Evolutionary conservation across 257 asterid species (phyloP).

Genomic region (Primulina huaijiensis): DNA sequence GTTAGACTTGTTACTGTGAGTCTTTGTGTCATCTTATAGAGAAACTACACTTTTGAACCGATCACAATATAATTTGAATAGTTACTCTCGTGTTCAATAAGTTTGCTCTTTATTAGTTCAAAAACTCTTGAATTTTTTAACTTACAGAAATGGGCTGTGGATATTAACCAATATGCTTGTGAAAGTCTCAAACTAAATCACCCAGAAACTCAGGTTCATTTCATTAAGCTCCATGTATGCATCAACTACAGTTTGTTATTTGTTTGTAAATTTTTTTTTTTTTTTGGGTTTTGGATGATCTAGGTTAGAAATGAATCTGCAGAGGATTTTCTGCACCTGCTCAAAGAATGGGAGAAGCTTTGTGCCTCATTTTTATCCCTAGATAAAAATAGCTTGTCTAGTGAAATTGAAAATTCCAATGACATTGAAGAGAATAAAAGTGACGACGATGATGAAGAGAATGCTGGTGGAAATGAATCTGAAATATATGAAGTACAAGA

Average conservation of each 20-base stretch:
- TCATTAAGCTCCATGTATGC: background rate
- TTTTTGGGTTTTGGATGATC: conserved; percentile 1
- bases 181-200: conserved; percentile 65
- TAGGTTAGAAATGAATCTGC: conserved; percentile 75
- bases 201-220: conserved; percentile 70
- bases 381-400: conserved; percentile 22
- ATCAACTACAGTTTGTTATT: background rate
- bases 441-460: conserved; percentile 29
- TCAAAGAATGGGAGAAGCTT: conserved; percentile 71
- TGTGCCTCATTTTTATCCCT: conserved; percentile 40
- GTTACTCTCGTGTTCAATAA: background rate
- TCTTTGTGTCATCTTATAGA: background rate
- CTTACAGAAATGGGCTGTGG: conserved; percentile 88
- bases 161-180: conserved; percentile 63
- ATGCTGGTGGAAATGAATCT: conserved; percentile 28
- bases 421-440: conserved; percentile 17
- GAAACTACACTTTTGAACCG: background rate
- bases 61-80: background rate
- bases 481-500: conserved; percentile 60
- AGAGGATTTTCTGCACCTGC: conserved; percentile 43
- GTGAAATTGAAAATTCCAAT: conserved; percentile 19
- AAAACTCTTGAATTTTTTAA: background rate
- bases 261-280: background rate
- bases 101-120: background rate
- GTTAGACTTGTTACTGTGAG: conserved; percentile 73